These are phyloP conservation scores for Ceratocystis ficicola DNA, from an alignment of 2,329 filamentous ascomycete species.

Conservation along the genomic window DNA sequence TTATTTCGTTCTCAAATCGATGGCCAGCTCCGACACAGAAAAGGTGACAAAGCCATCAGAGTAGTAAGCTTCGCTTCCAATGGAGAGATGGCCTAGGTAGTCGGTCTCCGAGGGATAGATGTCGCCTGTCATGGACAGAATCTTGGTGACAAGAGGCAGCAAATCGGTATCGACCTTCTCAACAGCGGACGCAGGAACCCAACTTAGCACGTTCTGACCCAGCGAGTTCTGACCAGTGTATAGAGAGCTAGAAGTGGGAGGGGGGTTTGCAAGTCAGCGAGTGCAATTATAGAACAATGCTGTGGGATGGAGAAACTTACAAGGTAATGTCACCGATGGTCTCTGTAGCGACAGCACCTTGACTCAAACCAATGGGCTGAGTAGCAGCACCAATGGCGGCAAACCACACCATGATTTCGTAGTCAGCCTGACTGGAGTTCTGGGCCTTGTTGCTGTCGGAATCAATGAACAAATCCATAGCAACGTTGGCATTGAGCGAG, in stretches of 20 bases:
- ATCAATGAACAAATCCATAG: constrained; percentile 48
- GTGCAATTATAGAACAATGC: not conserved
- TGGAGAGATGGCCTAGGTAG: constrained; percentile 41
- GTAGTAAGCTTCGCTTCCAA: constrained; percentile 41
- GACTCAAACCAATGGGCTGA: constrained; percentile 36
- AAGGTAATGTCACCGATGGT: constrained; percentile 34
- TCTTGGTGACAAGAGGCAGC: constrained; percentile 34
- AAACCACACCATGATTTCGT: constrained; percentile 49
- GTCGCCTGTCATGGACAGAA: constrained; percentile 28
- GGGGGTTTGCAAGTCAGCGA: not conserved
- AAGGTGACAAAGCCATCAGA: constrained; percentile 38
- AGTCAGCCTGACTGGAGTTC: constrained; percentile 33
- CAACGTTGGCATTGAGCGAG: constrained; percentile 43
- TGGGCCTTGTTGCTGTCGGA: constrained; percentile 32
- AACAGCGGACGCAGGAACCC: constrained; percentile 32
- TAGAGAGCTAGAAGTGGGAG: constrained; percentile 30
- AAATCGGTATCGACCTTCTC: constrained; percentile 38
- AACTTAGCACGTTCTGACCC: constrained; percentile 39
- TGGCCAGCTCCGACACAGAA: constrained; percentile 31
- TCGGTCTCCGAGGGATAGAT: constrained; percentile 32
- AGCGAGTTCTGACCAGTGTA: constrained; percentile 33
- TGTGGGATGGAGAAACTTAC: constrained; percentile 27
- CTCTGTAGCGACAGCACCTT: constrained; percentile 29
- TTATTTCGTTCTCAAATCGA: constrained; percentile 29
- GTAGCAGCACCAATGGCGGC: constrained; percentile 36